A percentile compares a stretch with the other conserved stretches of the same genome.
Evolutionary conservation across 148 eudicot species (phyloP).

Genomic region (Rhododendron simsii): DNA sequence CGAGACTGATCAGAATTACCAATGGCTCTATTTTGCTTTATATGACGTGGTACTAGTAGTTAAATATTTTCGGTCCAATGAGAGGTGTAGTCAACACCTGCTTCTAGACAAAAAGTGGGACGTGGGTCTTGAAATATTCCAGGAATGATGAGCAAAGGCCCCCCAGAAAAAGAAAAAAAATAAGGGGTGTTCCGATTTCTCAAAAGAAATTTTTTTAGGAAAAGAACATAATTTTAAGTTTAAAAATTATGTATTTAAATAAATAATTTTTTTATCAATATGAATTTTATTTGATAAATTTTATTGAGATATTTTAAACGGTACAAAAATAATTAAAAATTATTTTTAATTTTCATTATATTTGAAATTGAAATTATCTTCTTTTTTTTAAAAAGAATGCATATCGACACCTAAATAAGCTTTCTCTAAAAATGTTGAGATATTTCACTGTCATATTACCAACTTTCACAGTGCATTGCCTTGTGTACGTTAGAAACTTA

Average conservation of each 20-base stretch:
- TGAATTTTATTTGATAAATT: too few relatives aligned
- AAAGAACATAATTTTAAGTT: too few relatives aligned
- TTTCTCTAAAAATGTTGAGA: background rate
- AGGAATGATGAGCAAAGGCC: constrained; percentile 28
- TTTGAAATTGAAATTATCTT: too few relatives aligned
- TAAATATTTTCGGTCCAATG: background rate
- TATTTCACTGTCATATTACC: background rate
- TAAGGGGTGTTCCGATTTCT: too few relatives aligned
- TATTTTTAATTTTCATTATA: too few relatives aligned
- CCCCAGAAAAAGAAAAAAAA: constrained; percentile 1
- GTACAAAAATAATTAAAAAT: too few relatives aligned
- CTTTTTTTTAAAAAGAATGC: too few relatives aligned
- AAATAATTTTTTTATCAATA: too few relatives aligned
- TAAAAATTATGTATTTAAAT: too few relatives aligned
- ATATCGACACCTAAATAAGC: background rate
- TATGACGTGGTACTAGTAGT: too few relatives aligned
- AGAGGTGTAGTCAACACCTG: constrained; percentile 22
- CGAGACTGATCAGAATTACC: background rate
- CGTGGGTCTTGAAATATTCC: constrained; percentile 39
- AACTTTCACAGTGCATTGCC: background rate
- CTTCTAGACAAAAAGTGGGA: constrained; percentile 28
- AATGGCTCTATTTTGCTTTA: background rate
- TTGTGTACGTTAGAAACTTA: background rate
- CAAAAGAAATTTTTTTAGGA: too few relatives aligned
- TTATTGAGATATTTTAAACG: too few relatives aligned